Conservation (phyloP, 1,284 basidiomycete species). For the Tilletia horrida region DNA sequence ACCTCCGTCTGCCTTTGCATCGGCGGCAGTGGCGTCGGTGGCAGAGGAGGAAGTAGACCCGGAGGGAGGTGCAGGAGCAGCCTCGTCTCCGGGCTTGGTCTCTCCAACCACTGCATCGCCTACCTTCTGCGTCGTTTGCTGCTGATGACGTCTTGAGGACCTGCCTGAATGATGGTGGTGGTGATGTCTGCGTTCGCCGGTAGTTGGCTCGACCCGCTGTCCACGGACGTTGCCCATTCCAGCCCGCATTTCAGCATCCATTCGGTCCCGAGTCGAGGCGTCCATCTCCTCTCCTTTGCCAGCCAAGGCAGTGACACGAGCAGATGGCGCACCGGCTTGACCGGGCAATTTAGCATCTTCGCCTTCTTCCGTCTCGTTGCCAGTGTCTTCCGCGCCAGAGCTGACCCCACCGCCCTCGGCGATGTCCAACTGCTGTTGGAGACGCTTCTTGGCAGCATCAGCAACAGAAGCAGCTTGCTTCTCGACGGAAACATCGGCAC, state of each 20-base stretch:
- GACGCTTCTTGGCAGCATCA: background rate
- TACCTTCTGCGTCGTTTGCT: background rate
- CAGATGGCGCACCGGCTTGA: background rate
- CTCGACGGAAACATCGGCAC: background rate
- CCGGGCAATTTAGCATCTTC: background rate
- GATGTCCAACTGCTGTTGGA: too few species aligned
- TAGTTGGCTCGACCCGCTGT: constrained; percentile 12
- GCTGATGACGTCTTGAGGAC: background rate
- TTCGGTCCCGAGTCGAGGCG: constrained; percentile 1
- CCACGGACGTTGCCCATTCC: constrained; percentile 14
- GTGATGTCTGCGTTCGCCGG: background rate
- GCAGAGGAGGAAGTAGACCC: background rate
- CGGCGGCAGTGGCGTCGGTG: background rate
- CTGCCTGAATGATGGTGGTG: constrained; percentile 5
- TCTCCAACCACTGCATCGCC: background rate
- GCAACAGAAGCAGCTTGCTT: background rate
- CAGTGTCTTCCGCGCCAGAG: background rate
- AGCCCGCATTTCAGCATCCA: constrained; percentile 12
- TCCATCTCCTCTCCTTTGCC: background rate
- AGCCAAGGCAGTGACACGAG: background rate
- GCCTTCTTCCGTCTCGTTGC: constrained; percentile 3
- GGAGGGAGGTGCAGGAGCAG: background rate
- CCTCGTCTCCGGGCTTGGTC: constrained; percentile 1
- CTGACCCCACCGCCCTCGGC: too few species aligned
- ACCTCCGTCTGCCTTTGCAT: background rate